Base-by-base conservation (phyloP, 1,139 yeast species). In the Yamadazyma taylorii region DNA sequence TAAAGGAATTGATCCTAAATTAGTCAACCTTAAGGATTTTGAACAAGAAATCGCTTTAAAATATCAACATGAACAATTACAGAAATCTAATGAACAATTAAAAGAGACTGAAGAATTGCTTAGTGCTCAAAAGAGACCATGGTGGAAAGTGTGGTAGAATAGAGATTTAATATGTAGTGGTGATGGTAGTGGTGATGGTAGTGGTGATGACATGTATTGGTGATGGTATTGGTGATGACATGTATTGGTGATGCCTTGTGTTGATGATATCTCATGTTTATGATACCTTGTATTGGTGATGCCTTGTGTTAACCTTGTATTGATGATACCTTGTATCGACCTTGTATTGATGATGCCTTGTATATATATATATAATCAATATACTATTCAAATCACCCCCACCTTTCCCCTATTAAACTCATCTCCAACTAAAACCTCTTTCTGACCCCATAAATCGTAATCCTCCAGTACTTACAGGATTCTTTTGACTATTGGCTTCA, bases 401-500 rank as follows among this genome's bases (percentile, higher is more conserved):
- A 24, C 25, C 13, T 24, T 11, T 24, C 25, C 10, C 7, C 23
- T 8, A 21, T 21, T 6, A 24, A 24, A 24, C 38, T 35, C 60
- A 48, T 42, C 67, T 52, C 77, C 80, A 75, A n/a, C 42, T 36
- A 39, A 74, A 63, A 34, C 74, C 59, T 27, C 73, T 62, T 30
- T 73, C 79, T 4, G 13, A 29, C 15, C 43, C 38, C 38, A 32
- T 40, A 44, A 36, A 46, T 33, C 37, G 36, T 38, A 35, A 33
- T 40, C 37, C 33, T 24, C 38, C 24, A 4, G 25, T 23, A 12
- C 10, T 24, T 10, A 17, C 29, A 10, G 35, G 26, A 33, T 45
- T 51, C 43, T 71, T 73, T 47, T 75, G 79, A 37, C 73, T 65
- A 52, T 77, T 78, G 30, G 81, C 81, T 28, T 73, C 79, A 53